Conservation (phyloP, 768 basidiomycete genomes). For the Naematelia aurantialba region DNA sequence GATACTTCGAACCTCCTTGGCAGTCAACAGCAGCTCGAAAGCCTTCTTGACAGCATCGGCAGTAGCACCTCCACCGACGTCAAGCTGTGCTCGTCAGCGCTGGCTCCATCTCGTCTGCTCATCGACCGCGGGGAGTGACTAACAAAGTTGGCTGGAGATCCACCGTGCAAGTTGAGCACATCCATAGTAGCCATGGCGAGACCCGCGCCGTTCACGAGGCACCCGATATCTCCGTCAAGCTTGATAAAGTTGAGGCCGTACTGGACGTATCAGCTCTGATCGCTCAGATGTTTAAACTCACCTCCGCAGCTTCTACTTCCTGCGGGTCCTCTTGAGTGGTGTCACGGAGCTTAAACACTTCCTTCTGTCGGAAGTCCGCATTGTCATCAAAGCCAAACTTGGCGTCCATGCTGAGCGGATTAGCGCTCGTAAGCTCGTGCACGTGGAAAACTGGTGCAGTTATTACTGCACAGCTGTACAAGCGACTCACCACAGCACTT, state of each 20-base stretch:
- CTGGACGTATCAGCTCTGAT: constrained; percentile 15
- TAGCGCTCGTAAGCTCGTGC: constrained; percentile 1
- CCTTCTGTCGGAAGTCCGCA: constrained; percentile 93
- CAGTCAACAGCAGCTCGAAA: constrained; percentile 86
- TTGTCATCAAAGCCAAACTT: constrained; percentile 99
- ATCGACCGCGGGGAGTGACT: constrained; percentile 6
- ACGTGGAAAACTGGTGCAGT: background rate
- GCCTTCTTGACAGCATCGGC: constrained; percentile 99
- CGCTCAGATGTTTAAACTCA: constrained; percentile 14
- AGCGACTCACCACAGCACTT: constrained; percentile 75
- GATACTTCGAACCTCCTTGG: constrained; percentile 93
- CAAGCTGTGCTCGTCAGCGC: constrained; percentile 54
- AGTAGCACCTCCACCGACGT: constrained; percentile 94
- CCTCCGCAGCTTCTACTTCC: constrained; percentile 93
- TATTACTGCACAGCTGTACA: background rate
- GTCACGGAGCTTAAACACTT: constrained; percentile 83
- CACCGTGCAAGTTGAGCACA: constrained; percentile 91
- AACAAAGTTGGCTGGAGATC: constrained; percentile 88
- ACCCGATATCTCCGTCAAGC: constrained; percentile 93
- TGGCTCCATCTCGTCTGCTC: background rate
- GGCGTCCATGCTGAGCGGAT: constrained; percentile 82
- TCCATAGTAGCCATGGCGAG: constrained; percentile 99
- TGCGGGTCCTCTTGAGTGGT: constrained; percentile 92
- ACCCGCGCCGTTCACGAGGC: constrained; percentile 96
- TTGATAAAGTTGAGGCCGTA: constrained; percentile 98